Conservation (phyloP, 371 early-diverging fungal species). For the Lichtheimia hyalospora region DNA sequence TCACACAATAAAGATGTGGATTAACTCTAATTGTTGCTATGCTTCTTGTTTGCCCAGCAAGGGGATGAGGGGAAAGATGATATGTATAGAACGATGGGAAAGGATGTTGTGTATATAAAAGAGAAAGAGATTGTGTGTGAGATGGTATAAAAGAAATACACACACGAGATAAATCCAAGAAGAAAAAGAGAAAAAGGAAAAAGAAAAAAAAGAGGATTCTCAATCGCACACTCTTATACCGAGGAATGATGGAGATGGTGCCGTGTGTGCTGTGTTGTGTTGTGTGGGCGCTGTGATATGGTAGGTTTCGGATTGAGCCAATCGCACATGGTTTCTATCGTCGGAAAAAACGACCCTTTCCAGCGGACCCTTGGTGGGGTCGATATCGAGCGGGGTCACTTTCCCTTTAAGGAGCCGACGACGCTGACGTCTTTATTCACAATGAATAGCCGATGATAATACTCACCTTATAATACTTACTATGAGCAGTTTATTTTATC, state of each 20-base stretch:
- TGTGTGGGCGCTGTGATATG: background rate
- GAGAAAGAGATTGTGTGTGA: too few species aligned
- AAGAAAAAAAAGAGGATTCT: background rate
- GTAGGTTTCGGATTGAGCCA: conserved; percentile 3
- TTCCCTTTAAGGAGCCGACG: too few species aligned
- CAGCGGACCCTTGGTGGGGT: conserved; percentile 1
- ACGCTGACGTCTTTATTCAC: too few species aligned
- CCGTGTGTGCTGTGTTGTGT: background rate
- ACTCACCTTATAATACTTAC: too few species aligned
- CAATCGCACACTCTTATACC: background rate
- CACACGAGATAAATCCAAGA: too few species aligned
- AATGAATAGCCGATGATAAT: too few species aligned
- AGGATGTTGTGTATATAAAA: too few species aligned
- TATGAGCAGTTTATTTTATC: too few species aligned
- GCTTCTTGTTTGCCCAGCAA: background rate
- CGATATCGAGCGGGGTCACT: background rate
- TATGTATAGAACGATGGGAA: too few species aligned
- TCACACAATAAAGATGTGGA: background rate
- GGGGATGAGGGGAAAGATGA: too few species aligned
- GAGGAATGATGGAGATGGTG: background rate
- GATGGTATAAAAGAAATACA: too few species aligned
- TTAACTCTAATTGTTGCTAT: background rate
- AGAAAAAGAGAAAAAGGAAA: too few species aligned
- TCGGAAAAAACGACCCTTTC: conserved; percentile 2
- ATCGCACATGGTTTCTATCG: background rate